Evolutionary conservation across 192 early-diverging fungal genomes (phyloP).

Genomic region (Gigaspora rosea): DNA sequence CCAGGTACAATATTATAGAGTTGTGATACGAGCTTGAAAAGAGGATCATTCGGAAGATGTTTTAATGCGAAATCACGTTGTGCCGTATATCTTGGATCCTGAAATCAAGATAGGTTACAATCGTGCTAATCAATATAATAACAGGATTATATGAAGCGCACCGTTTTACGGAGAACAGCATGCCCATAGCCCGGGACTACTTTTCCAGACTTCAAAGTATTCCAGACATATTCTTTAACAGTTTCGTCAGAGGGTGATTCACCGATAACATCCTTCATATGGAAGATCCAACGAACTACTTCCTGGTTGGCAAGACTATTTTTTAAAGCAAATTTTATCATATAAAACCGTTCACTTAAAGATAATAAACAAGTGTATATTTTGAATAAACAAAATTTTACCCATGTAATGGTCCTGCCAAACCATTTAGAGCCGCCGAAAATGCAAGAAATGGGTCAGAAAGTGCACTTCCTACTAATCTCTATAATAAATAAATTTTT

Average conservation of each 20-base stretch:
- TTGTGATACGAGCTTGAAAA: constrained; percentile 95
- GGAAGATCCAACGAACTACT: constrained; percentile 95
- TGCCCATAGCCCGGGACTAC: constrained; percentile 99
- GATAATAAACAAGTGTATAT: not conserved
- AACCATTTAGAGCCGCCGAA: constrained; percentile 94
- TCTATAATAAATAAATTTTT: constrained; percentile 30
- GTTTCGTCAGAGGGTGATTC: constrained; percentile 84
- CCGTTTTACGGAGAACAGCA: constrained; percentile 87
- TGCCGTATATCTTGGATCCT: constrained; percentile 95
- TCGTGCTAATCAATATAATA: not conserved
- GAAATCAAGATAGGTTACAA: not conserved
- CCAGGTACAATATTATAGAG: constrained; percentile 97
- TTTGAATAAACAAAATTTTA: constrained; percentile 5
- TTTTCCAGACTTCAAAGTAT: constrained; percentile 91
- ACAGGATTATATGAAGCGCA: constrained; percentile 7
- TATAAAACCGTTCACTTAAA: not conserved
- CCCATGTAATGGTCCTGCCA: constrained; percentile 98
- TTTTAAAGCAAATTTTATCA: not conserved
- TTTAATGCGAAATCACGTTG: constrained; percentile 99
- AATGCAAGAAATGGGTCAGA: constrained; percentile 99
- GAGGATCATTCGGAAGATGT: constrained; percentile 93
- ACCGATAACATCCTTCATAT: constrained; percentile 85
- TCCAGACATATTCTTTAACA: constrained; percentile 97
- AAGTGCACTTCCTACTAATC: constrained; percentile 92
- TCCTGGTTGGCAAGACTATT: constrained; percentile 95